Conservation (phyloP, 148 eudicot species). For the Dysphania ambrosioides region DNA sequence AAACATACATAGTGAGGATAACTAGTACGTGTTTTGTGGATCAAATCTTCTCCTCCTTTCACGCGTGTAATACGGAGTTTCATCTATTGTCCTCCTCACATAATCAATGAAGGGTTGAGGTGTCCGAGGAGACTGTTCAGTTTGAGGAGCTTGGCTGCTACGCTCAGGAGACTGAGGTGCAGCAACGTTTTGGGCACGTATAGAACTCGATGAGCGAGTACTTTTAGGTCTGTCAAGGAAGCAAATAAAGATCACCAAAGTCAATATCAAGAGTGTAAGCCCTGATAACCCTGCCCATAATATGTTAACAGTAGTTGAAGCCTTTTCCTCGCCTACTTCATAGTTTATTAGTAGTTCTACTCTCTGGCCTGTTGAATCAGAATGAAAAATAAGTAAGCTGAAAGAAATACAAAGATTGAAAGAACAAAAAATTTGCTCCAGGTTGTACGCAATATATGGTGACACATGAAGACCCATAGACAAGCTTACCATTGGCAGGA, state of each 20-base stretch:
- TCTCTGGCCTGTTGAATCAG: slow-evolving; percentile 52
- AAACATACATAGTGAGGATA: not conserved
- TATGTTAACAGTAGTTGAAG: not conserved
- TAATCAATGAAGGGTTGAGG: slow-evolving; percentile 80
- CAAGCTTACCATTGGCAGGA: slow-evolving; percentile 54
- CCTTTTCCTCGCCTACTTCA: slow-evolving; percentile 31
- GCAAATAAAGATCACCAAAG: slow-evolving; percentile 27
- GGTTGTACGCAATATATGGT: not conserved
- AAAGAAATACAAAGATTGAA: not conserved
- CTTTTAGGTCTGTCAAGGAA: slow-evolving; percentile 36
- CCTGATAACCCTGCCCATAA: slow-evolving; percentile 31
- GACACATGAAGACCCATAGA: not conserved
- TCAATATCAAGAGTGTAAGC: slow-evolving; percentile 30
- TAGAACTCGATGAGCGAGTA: slow-evolving; percentile 15
- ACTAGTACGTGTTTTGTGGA: slow-evolving; percentile 64
- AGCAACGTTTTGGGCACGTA: slow-evolving; percentile 28
- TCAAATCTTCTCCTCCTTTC: slow-evolving; percentile 58
- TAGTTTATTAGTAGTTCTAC: slow-evolving; percentile 55
- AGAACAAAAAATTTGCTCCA: not conserved
- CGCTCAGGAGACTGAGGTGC: slow-evolving; percentile 50
- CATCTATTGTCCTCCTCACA: slow-evolving; percentile 78
- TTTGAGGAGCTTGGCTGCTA: slow-evolving; percentile 27
- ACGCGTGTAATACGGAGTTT: slow-evolving; percentile 77
- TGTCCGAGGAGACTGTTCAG: slow-evolving; percentile 62
- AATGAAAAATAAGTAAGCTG: not conserved